Conservation (phyloP, 1,284 basidiomycete species). For the Vanrija humicola region DNA sequence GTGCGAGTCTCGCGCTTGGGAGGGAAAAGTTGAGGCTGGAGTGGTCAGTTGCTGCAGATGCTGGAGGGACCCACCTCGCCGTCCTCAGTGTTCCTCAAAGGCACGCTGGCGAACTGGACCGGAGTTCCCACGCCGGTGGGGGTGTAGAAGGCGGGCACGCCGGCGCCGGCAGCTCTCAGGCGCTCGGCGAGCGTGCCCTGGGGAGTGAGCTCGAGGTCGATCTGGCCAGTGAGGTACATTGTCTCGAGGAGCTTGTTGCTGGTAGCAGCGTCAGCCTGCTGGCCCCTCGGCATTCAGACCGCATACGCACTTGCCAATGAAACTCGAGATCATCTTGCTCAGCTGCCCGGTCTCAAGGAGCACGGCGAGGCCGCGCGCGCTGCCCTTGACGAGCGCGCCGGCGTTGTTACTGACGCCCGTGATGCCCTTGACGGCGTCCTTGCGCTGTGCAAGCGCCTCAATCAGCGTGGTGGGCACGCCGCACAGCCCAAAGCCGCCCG, state of each 20-base stretch:
- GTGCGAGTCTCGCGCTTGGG: constrained; percentile 69
- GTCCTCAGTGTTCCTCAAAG: constrained; percentile 67
- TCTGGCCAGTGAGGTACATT: constrained; percentile 71
- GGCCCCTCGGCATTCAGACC: background rate
- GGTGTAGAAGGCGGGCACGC: constrained; percentile 91
- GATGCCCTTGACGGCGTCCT: constrained; percentile 6
- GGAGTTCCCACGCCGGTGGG: constrained; percentile 82
- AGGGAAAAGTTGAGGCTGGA: constrained; percentile 19
- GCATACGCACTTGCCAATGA: constrained; percentile 58
- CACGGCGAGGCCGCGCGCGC: constrained; percentile 54
- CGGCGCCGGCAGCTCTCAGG: constrained; percentile 82
- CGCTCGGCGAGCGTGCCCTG: constrained; percentile 76
- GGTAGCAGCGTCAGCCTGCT: background rate
- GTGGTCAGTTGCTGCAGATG: too few relatives aligned
- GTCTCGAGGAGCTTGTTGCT: constrained; percentile 46
- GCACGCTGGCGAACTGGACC: constrained; percentile 64
- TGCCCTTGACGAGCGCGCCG: constrained; percentile 16
- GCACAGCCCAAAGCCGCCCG: constrained; percentile 22
- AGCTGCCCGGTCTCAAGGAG: constrained; percentile 69
- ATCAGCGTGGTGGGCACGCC: constrained; percentile 18
- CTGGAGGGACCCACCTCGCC: constrained; percentile 1
- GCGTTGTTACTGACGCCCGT: constrained; percentile 19
- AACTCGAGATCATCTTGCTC: constrained; percentile 80
- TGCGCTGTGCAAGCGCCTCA: constrained; percentile 13
- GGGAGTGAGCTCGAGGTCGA: constrained; percentile 71